phyloP scores from a whole-genome alignment of 352 stramenopile species.

The Pythium angustatum region DNA sequence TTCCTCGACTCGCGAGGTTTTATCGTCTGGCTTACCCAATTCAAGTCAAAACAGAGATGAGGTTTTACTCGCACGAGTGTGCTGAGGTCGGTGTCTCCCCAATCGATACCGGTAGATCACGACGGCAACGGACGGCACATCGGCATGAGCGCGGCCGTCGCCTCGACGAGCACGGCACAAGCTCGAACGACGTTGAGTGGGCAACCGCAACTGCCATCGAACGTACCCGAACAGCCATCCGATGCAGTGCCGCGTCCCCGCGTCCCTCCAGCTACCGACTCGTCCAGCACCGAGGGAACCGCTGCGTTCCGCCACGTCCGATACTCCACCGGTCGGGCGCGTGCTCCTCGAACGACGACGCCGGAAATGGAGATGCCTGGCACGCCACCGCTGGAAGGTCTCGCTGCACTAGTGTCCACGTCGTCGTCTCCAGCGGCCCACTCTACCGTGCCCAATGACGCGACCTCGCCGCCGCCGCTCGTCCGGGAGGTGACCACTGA shows the following conservation, averaged over 20 bases:
- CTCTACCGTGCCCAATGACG: not conserved
- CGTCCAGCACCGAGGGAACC: not conserved
- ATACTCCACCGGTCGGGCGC: slow-evolving; percentile 12
- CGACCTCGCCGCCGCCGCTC: slow-evolving; percentile 9
- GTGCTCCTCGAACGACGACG: not conserved
- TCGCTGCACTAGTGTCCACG: not conserved
- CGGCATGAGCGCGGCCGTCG: not conserved
- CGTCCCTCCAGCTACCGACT: not conserved
- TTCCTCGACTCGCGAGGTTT: slow-evolving; percentile 5
- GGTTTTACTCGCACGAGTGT: slow-evolving; percentile 8
- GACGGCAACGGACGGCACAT: too few species aligned
- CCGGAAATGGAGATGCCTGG: slow-evolving; percentile 40
- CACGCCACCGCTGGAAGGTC: slow-evolving; percentile 49
- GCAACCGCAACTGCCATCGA: not conserved
- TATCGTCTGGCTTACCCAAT: not conserved
- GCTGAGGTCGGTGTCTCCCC: too few species aligned
- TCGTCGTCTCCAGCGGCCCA: not conserved
- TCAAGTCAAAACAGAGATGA: slow-evolving; percentile 7
- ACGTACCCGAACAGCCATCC: not conserved
- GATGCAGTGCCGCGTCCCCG: not conserved
- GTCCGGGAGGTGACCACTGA: slow-evolving; percentile 34
- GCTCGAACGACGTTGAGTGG: not conserved
- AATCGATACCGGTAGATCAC: too few species aligned
- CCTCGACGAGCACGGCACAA: not conserved
- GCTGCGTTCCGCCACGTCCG: slow-evolving; percentile 24